Evolutionary conservation across 129 eudicot genomes (phyloP).

Genomic region (Tanacetum coccineum): DNA sequence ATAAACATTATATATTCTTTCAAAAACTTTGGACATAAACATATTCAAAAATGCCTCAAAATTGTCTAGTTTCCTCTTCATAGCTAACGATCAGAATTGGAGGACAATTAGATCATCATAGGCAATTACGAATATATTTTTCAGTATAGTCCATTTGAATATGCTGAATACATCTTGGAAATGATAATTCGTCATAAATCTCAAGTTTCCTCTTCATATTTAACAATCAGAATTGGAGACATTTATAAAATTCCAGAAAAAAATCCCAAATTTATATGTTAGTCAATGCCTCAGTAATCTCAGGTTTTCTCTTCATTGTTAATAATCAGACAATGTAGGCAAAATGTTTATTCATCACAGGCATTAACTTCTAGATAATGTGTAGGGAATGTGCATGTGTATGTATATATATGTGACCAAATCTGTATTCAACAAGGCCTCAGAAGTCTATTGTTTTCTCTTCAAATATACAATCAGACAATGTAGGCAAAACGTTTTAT

Average conservation of each 20-base stretch:
- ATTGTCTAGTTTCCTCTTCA: not conserved
- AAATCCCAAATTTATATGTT: no score
- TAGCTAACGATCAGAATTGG: not conserved
- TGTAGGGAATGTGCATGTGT: not conserved
- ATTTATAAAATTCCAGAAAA: no score
- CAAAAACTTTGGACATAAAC: no score
- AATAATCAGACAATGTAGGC: conserved; percentile 26
- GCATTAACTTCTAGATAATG: not conserved
- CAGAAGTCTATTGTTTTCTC: conserved; percentile 4
- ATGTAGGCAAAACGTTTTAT: conserved; percentile 12
- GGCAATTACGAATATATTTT: no score
- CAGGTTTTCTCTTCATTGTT: conserved; percentile 5
- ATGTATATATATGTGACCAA: not conserved
- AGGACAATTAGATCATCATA: no score
- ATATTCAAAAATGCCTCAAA: not conserved
- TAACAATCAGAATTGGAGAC: no score
- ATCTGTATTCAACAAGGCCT: conserved; percentile 1
- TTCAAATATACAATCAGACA: conserved; percentile 16
- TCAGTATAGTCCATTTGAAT: no score
- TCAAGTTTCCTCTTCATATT: no score
- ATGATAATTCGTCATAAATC: no score
- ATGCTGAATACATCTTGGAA: no score
- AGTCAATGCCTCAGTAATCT: conserved; percentile 22
- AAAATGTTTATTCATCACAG: conserved; percentile 24
- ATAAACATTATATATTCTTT: no score